These are phyloP conservation scores for Lactifluus echinatus DNA, from an alignment of 768 basidiomycete genomes.

Conservation along the genomic window DNA sequence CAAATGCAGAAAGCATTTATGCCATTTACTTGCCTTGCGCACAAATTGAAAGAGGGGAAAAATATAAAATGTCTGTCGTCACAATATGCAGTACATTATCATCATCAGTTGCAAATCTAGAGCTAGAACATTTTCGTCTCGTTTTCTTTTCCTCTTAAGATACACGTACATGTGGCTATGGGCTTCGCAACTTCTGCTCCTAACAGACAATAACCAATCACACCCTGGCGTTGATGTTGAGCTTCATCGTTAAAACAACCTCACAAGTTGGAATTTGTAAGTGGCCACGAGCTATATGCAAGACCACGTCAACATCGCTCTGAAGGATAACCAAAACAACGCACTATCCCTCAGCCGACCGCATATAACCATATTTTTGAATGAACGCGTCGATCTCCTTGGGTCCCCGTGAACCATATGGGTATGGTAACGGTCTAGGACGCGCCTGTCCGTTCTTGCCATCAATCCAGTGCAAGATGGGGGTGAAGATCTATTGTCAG, in stretches of 20 bases:
- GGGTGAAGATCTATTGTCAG: slow-evolving; percentile 78
- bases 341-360: slow-evolving; percentile 64
- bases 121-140: background rate
- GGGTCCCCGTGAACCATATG: slow-evolving; percentile 95
- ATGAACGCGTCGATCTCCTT: slow-evolving; percentile 73
- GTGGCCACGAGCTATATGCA: slow-evolving; percentile 56
- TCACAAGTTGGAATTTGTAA: slow-evolving; percentile 55
- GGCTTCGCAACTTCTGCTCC: background rate
- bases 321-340: slow-evolving; percentile 20
- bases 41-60: background rate
- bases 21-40: no score
- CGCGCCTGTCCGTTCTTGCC: slow-evolving; percentile 53
- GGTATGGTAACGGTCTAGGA: slow-evolving; percentile 72
- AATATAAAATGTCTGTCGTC: background rate
- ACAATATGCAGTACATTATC: background rate
- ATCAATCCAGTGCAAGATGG: slow-evolving; percentile 94
- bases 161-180: slow-evolving; percentile 6
- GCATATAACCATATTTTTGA: slow-evolving; percentile 65
- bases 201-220: slow-evolving; percentile 5
- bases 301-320: background rate
- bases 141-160: background rate
- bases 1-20: no score
- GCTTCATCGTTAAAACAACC: background rate
- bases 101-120: background rate
- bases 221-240: background rate